phyloP scores from a whole-genome alignment of 305 asterid species.

The Solanum aculeatissimum region DNA sequence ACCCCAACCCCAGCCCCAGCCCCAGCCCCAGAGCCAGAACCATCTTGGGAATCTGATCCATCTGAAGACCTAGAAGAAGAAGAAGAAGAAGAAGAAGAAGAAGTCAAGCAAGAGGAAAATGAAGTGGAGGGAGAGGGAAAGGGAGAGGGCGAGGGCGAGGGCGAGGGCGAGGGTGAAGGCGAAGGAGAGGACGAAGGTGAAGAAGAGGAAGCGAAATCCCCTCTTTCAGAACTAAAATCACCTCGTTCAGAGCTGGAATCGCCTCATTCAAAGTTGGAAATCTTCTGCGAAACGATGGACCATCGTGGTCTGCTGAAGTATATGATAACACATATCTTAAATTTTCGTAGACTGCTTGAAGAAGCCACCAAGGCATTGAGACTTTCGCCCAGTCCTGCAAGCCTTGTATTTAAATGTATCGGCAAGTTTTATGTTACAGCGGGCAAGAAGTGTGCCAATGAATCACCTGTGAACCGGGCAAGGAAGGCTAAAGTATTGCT shows the following conservation, averaged over 20 bases:
- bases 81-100: not conserved
- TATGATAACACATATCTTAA: slow-evolving; percentile 24
- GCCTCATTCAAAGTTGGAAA: slow-evolving; percentile 33
- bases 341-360: slow-evolving; percentile 28
- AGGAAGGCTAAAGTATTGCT: slow-evolving; percentile 59
- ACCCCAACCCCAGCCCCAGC: not conserved
- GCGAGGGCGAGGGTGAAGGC: not conserved
- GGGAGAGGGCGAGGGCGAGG: not conserved
- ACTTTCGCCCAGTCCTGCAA: slow-evolving; percentile 41
- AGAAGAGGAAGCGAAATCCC: not conserved
- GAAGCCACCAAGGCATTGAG: slow-evolving; percentile 54
- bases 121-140: not conserved
- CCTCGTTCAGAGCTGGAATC: not conserved
- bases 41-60: not conserved
- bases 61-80: not conserved
- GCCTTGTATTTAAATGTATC: slow-evolving; percentile 47
- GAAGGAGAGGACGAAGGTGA: not conserved
- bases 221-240: not conserved
- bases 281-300: slow-evolving; percentile 46
- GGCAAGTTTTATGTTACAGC: slow-evolving; percentile 73
- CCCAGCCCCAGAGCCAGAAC: not conserved
- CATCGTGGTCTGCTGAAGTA: slow-evolving; percentile 39
- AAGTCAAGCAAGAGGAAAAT: not conserved
- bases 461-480: slow-evolving; percentile 46
- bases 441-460: slow-evolving; percentile 29